phyloP scores from a whole-genome alignment of 352 stramenopile species.

The Globisporangium barbulae region DNA sequence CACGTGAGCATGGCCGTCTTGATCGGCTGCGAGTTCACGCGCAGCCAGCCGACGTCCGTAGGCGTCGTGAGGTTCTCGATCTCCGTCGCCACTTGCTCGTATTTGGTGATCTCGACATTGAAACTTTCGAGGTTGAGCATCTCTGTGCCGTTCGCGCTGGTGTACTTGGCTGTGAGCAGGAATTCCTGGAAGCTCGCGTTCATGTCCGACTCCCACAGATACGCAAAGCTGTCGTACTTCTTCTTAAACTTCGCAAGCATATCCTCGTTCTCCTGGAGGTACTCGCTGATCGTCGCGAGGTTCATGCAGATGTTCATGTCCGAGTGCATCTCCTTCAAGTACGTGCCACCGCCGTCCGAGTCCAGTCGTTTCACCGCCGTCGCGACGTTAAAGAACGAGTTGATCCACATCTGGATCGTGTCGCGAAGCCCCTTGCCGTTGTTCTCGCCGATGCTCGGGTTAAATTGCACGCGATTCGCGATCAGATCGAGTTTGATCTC shows the following conservation, averaged over 20 bases:
- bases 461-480: constrained; percentile 83
- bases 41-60: constrained; percentile 96
- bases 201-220: constrained; percentile 97
- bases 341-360: constrained; percentile 92
- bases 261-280: constrained; percentile 90
- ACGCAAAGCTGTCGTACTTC: constrained; percentile 94
- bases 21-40: constrained; percentile 96
- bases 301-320: constrained; percentile 95
- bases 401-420: constrained; percentile 96
- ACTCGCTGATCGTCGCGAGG: constrained; percentile 92
- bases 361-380: constrained; percentile 96
- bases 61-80: constrained; percentile 89
- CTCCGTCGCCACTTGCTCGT: constrained; percentile 91
- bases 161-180: constrained; percentile 60
- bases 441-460: constrained; percentile 83
- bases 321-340: constrained; percentile 96
- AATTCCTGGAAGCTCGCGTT: constrained; percentile 92
- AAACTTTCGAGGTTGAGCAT: constrained; percentile 95
- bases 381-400: constrained; percentile 95
- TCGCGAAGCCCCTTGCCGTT: constrained; percentile 93
- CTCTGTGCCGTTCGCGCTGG: constrained; percentile 72
- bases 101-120: constrained; percentile 94
- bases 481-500: constrained; percentile 97
- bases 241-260: constrained; percentile 92
- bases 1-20: constrained; percentile 95